phyloP scores from a whole-genome alignment of 2,329 filamentous ascomycete genomes.

The Monosporascus sp. region DNA sequence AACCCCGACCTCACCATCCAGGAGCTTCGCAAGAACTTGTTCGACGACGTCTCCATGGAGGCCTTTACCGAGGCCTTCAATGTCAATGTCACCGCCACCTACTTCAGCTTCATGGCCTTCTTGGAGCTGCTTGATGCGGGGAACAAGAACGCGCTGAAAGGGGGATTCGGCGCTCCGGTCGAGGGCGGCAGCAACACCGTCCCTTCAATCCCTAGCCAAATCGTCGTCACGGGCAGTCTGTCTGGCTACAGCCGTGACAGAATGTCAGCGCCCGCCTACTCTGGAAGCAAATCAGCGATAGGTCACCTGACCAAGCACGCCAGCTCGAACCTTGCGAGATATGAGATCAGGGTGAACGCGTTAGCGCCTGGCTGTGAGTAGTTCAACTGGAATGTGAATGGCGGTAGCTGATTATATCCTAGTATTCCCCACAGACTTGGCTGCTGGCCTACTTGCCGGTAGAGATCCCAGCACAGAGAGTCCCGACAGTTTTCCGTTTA shows the following conservation, averaged over 20 bases:
- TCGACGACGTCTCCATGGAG: too few species aligned
- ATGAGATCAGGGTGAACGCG: constrained; percentile 50
- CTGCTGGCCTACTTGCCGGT: constrained; percentile 7
- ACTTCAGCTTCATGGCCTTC: too few species aligned
- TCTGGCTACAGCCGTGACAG: neutral
- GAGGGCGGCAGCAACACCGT: neutral
- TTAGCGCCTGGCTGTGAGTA: constrained; percentile 37
- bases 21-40: too few species aligned
- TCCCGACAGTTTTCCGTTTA: constrained; percentile 13
- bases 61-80: too few species aligned
- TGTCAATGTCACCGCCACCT: too few species aligned
- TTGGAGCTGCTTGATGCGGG: neutral
- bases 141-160: neutral
- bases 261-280: neutral
- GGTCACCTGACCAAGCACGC: constrained; percentile 64
- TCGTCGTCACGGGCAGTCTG: neutral
- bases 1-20: too few species aligned
- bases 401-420: neutral
- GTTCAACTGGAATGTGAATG: too few species aligned
- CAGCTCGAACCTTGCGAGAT: constrained; percentile 54
- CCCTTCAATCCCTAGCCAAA: neutral
- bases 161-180: neutral
- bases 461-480: constrained; percentile 19
- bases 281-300: constrained; percentile 55
- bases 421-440: constrained; percentile 25